Conservation (phyloP, 257 asterid species). For the Solanum sejunctum region DNA sequence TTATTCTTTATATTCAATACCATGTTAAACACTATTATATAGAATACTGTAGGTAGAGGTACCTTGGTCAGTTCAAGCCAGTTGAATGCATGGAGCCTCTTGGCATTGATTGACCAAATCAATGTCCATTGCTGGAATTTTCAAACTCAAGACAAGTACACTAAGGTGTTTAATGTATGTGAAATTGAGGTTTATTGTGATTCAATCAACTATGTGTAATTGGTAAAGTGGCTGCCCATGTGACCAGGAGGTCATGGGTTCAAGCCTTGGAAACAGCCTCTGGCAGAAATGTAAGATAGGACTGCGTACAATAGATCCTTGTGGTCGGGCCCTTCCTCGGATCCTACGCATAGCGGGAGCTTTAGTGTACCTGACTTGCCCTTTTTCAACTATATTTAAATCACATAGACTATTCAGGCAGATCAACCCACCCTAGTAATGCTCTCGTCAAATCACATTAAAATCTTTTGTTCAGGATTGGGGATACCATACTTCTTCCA, state of each 20-base stretch:
- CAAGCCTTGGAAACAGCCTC: too few relatives aligned
- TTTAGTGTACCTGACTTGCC: too few relatives aligned
- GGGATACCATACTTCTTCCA: not conserved
- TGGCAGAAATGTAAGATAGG: too few relatives aligned
- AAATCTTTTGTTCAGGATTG: not conserved
- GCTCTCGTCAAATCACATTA: not conserved
- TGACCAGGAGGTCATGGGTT: too few relatives aligned
- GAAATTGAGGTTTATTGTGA: not conserved
- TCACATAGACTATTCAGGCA: not conserved
- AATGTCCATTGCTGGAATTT: slow-evolving; percentile 76
- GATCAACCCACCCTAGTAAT: not conserved
- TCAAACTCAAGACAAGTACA: slow-evolving; percentile 61
- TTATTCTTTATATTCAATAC: not conserved
- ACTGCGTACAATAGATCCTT: too few relatives aligned
- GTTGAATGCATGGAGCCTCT: slow-evolving; percentile 59
- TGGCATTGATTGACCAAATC: slow-evolving; percentile 68
- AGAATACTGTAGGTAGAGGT: not conserved
- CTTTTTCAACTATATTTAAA: not conserved
- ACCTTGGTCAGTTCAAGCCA: slow-evolving; percentile 40
- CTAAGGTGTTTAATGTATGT: not conserved
- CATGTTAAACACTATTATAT: not conserved
- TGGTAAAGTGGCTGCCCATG: too few relatives aligned
- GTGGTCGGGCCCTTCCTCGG: too few relatives aligned
- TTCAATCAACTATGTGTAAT: not conserved
- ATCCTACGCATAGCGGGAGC: too few relatives aligned